phyloP scores from a whole-genome alignment of 352 stramenopile species.

The Phytophthora sansomeana region DNA sequence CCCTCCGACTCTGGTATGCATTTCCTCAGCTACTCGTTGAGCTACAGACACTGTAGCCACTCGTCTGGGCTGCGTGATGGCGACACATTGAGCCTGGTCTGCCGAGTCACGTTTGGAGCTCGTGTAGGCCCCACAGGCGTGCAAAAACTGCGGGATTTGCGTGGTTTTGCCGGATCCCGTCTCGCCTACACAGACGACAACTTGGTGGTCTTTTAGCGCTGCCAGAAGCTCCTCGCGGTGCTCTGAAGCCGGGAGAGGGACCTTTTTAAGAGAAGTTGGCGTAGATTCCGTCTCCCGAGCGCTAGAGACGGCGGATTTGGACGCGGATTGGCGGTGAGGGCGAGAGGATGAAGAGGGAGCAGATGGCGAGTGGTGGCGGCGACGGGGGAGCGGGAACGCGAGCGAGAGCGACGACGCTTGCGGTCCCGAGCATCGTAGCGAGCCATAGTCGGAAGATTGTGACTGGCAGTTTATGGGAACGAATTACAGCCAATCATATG shows the following conservation, averaged over 20 bases:
- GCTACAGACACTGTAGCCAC: slow-evolving; percentile 98
- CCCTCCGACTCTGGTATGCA: slow-evolving; percentile 69
- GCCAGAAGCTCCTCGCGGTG: slow-evolving; percentile 71
- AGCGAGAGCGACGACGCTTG: slow-evolving; percentile 30
- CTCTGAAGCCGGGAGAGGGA: slow-evolving; percentile 35
- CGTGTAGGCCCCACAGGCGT: slow-evolving; percentile 50
- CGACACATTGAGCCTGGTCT: slow-evolving; percentile 49
- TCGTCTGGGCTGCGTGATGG: slow-evolving; percentile 93
- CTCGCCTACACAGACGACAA: slow-evolving; percentile 91
- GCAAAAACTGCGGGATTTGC: slow-evolving; percentile 83
- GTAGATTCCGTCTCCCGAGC: slow-evolving; percentile 19
- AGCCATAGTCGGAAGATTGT: slow-evolving; percentile 17
- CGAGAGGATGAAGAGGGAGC: slow-evolving; percentile 16
- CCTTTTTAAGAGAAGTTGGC: neutral
- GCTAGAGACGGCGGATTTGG: slow-evolving; percentile 24
- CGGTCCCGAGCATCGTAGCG: slow-evolving; percentile 11
- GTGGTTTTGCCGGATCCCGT: slow-evolving; percentile 98
- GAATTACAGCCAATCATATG: slow-evolving; percentile 15
- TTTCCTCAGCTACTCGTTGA: slow-evolving; percentile 97
- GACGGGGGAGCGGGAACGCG: slow-evolving; percentile 4
- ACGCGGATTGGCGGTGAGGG: neutral
- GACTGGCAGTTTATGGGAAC: neutral
- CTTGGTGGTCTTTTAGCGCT: slow-evolving; percentile 54
- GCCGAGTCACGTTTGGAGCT: slow-evolving; percentile 22
- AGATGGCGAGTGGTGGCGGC: neutral